Evolutionary conservation across 176 grass and related monocot species (phyloP).

Genomic region (Dendrocalamus sinicus): DNA sequence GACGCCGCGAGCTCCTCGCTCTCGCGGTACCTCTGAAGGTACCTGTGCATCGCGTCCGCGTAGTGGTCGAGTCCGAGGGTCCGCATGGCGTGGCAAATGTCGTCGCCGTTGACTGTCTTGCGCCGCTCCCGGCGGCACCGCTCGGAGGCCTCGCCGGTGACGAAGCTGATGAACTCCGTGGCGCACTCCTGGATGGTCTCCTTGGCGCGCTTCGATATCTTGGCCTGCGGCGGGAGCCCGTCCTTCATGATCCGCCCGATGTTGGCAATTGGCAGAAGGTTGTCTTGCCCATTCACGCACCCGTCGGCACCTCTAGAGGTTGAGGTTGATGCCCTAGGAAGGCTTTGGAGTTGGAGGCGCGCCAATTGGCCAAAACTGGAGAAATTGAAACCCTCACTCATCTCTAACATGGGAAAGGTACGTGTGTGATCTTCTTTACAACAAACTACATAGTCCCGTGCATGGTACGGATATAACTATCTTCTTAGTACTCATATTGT

Average conservation of each 20-base stretch:
- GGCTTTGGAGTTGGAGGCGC: slow-evolving; percentile 7
- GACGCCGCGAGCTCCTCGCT: slow-evolving; percentile 52
- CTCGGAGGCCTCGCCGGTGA: slow-evolving; percentile 76
- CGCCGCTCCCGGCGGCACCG: slow-evolving; percentile 65
- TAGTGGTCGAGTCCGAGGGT: slow-evolving; percentile 78
- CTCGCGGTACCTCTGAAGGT: slow-evolving; percentile 75
- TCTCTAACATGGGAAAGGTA: neutral
- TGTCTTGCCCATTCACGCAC: slow-evolving; percentile 26
- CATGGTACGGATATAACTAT: accelerated
- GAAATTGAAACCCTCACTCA: slow-evolving; percentile 27
- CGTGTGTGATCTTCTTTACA: neutral
- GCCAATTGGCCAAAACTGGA: slow-evolving; percentile 12
- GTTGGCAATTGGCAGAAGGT: slow-evolving; percentile 73
- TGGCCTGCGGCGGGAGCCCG: slow-evolving; percentile 60
- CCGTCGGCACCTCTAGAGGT: neutral
- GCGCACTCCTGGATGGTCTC: slow-evolving; percentile 82
- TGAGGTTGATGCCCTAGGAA: slow-evolving; percentile 45
- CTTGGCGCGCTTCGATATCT: slow-evolving; percentile 76
- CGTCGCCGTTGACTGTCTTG: slow-evolving; percentile 83
- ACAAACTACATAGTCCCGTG: neutral
- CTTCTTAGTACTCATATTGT: neutral
- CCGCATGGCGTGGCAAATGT: slow-evolving; percentile 72
- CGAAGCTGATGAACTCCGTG: slow-evolving; percentile 81
- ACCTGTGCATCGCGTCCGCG: slow-evolving; percentile 71
- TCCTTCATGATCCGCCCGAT: slow-evolving; percentile 80